Percentiles rank a stretch among this genome's conserved stretches.
Conservation (phyloP, 805 yeast genomes). For the Candida palmyrensis region DNA sequence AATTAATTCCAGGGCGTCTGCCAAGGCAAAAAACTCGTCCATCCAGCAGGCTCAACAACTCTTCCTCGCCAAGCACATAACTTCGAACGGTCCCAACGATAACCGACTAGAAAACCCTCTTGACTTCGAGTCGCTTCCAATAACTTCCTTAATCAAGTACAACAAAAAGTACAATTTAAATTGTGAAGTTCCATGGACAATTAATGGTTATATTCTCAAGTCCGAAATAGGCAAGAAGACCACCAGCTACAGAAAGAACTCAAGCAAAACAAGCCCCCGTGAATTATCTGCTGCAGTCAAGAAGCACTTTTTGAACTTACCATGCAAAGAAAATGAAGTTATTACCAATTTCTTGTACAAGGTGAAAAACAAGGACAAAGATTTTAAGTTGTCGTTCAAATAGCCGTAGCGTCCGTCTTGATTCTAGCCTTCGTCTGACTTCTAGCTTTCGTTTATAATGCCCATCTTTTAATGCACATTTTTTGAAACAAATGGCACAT, state of each 20-base stretch:
- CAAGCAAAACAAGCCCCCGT: slow-evolving; percentile 45
- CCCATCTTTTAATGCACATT: too few species aligned
- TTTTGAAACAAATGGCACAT: too few species aligned
- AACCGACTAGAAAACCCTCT: slow-evolving; percentile 48
- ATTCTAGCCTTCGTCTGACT: too few species aligned
- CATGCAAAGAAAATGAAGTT: slow-evolving; percentile 76
- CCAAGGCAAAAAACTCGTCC: slow-evolving; percentile 55
- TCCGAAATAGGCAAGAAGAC: slow-evolving; percentile 75
- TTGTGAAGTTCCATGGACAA: slow-evolving; percentile 56
- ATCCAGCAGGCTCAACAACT: slow-evolving; percentile 69
- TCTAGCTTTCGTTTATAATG: too few species aligned
- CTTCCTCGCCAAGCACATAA: slow-evolving; percentile 59
- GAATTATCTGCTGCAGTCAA: slow-evolving; percentile 59
- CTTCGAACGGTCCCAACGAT: slow-evolving; percentile 70
- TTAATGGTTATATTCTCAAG: slow-evolving; percentile 64
- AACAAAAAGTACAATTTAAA: slow-evolving; percentile 52
- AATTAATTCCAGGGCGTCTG: slow-evolving; percentile 36
- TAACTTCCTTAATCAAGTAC: slow-evolving; percentile 64
- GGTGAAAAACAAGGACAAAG: slow-evolving; percentile 62
- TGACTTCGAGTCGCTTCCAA: slow-evolving; percentile 64
- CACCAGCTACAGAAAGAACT: slow-evolving; percentile 22
- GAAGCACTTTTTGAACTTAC: slow-evolving; percentile 57
- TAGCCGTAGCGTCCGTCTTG: too few species aligned
- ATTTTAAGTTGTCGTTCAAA: slow-evolving; percentile 37
- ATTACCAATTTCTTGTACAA: slow-evolving; percentile 86